Base-by-base conservation (phyloP, 306 rosid genomes). In the Glycine soja region DNA sequence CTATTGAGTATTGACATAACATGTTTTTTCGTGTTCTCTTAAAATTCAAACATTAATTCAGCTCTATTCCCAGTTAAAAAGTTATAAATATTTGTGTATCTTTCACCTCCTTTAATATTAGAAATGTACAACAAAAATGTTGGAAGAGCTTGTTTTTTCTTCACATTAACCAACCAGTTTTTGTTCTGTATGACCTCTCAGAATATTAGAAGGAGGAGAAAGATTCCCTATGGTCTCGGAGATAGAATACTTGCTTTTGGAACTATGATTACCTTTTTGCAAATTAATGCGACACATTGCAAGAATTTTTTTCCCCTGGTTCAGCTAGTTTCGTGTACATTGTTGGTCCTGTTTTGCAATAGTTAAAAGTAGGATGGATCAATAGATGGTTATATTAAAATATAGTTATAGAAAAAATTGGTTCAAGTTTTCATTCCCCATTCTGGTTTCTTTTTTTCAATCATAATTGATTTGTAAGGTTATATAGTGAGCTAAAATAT, bases 1-100 rank as follows among this genome's bases (percentile, higher is more conserved):
- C 8, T 69, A 48, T 40, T 76, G 74, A 56, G 6, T 69, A 48
- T 50, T 82, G 74, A 56, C 57, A 56, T 72, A 38, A 47, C 18
- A 78, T 24, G 2, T 18, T 54, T 73, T 63, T 30, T n/a, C 7
- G 7, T 15, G 64, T 14, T 15, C 32, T 65, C 48, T 53, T 64
- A 46, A 77, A 15, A 24, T 71, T 83, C 8, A 10, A 71, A 72
- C 48, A 40, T 57, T 7, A 72, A 4, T 42, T 7, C 8, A 42
- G 46, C 46, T 6, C 46, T 42, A 42, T 42, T 42, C 46, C 46
- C 46, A 6, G 9, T 38, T 4, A 14, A 56, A 56, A 24, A 40
- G 18, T 32, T 74, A 57, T 56, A 30, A 47, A 32, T 19, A 19
- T 72, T 3, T 24, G 8, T 50, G 58, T 51, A 5, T 6, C 36